Evolutionary conservation across 2,329 filamentous ascomycete species (phyloP), one percentile per base, ranked within the genome.

Genomic region (Pezicula neosporulosa): DNA sequence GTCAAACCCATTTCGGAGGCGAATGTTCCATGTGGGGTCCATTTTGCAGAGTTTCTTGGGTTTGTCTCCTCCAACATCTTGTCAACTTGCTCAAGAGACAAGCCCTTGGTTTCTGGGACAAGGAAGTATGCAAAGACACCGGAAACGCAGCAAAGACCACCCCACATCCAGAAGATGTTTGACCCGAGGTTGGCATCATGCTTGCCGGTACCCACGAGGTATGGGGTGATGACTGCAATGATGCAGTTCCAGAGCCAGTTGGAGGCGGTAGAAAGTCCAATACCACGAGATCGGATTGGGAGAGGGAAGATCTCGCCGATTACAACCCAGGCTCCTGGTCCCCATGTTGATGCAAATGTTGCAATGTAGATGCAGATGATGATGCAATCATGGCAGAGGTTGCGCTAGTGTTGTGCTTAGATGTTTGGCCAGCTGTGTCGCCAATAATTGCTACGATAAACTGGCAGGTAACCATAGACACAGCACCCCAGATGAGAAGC

Each of bases 221-320:
- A 88, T 15, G 85, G 84, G 10, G 81, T 86, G 68, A 90, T 87
- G 68, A 89, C 78, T 55, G 81, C 77, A 60, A 81, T 80, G 66
- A 76, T 77, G 70, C 84, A 89, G 77, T 90, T 91, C 89, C 89
- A 93, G 53, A 93, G 80, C 90, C 89, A 94, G 81, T 95, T 94
- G 66, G 86, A 90, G 53, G 90, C 87, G 8, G 90, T 94, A 39
- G 89, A 92, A 36, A 95, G 78, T 61, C 81, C 90, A 53, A 95
- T 89, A 74, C 90, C 90, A 61, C 89, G 87, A 36, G 90, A 88
- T 66, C 89, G 87, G 87, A 71, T 58, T 86, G 85, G 64, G 85
- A 89, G 0, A 0, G 84, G 84, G 64, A 85, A 87, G 19, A 78
- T 80, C 66, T 87, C 84, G 49, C 81, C 82, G 41, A 83, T 78